These are phyloP conservation scores for Meyerozyma guilliermondii DNA, from an alignment of 1,139 yeast species.

Conservation along the genomic window DNA sequence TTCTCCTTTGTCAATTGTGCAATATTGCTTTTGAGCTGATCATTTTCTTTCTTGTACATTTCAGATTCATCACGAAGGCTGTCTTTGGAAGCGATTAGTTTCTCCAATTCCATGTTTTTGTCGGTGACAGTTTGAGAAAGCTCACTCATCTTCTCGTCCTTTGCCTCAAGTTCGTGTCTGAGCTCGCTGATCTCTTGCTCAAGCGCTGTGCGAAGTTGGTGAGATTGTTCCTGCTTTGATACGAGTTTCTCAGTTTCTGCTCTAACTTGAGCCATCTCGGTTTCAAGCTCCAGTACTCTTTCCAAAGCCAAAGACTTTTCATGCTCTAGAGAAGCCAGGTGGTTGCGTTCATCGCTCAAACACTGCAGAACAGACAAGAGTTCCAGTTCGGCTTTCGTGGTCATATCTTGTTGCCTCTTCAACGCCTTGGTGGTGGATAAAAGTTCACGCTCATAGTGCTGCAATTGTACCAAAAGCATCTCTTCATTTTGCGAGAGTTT, in stretches of 20 bases:
- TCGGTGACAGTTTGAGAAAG: slow-evolving; percentile 9
- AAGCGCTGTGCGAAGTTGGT: not conserved
- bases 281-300: slow-evolving; percentile 4
- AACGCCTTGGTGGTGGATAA: slow-evolving; percentile 24
- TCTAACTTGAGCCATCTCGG: slow-evolving; percentile 9
- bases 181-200: not conserved
- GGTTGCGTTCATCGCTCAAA: not conserved
- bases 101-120: slow-evolving; percentile 5
- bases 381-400: not conserved
- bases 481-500: slow-evolving; percentile 21
- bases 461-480: slow-evolving; percentile 23
- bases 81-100: slow-evolving; percentile 1
- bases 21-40: slow-evolving; percentile 11
- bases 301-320: slow-evolving; percentile 4
- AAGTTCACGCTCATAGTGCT: slow-evolving; percentile 26
- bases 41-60: slow-evolving; percentile 8
- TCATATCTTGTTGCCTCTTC: slow-evolving; percentile 18
- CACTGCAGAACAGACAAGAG: not conserved
- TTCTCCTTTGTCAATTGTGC: slow-evolving; percentile 1
- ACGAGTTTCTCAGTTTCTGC: slow-evolving; percentile 5
- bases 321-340: not conserved
- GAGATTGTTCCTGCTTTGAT: not conserved
- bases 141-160: slow-evolving; percentile 2
- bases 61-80: slow-evolving; percentile 3
- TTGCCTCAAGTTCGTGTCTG: not conserved